Conservation (phyloP, 1,284 basidiomycete genomes). For the Xerocomus nothofagi region DNA sequence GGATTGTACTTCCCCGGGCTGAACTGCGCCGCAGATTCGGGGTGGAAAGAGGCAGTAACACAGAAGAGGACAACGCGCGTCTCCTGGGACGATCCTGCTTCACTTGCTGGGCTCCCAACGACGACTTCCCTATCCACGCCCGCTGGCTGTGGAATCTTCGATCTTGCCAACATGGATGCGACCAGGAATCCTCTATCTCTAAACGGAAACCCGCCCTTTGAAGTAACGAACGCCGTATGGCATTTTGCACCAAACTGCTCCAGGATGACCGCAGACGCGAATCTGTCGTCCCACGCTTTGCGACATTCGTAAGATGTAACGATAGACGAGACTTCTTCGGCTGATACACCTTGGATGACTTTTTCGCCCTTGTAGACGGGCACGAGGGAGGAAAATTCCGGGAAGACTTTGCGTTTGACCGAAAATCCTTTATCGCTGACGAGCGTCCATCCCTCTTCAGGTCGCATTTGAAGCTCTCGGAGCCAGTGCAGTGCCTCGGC, state of each 20-base stretch:
- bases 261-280: conserved; percentile 69
- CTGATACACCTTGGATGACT: conserved; percentile 92
- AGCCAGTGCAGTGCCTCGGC: conserved; percentile 81
- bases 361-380: conserved; percentile 89
- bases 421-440: conserved; percentile 81
- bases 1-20: conserved; percentile 77
- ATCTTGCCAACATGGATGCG: conserved; percentile 73
- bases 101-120: conserved; percentile 17
- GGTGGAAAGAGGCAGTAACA: conserved; percentile 76
- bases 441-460: conserved; percentile 73
- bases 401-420: conserved; percentile 74
- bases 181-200: conserved; percentile 86
- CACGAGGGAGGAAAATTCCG: conserved; percentile 78
- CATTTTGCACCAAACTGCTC: conserved; percentile 83
- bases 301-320: conserved; percentile 73
- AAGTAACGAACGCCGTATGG: conserved; percentile 66
- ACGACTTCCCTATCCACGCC: conserved; percentile 34
- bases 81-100: conserved; percentile 30
- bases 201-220: conserved; percentile 86
- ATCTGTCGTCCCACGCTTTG: conserved; percentile 83
- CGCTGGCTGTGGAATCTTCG: conserved; percentile 41
- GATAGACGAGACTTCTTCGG: conserved; percentile 84
- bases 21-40: conserved; percentile 59
- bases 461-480: conserved; percentile 69
- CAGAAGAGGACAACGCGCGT: conserved; percentile 66